These are phyloP conservation scores for Angophora floribunda DNA, from an alignment of 345 rosid genomes.

Conservation along the genomic window DNA sequence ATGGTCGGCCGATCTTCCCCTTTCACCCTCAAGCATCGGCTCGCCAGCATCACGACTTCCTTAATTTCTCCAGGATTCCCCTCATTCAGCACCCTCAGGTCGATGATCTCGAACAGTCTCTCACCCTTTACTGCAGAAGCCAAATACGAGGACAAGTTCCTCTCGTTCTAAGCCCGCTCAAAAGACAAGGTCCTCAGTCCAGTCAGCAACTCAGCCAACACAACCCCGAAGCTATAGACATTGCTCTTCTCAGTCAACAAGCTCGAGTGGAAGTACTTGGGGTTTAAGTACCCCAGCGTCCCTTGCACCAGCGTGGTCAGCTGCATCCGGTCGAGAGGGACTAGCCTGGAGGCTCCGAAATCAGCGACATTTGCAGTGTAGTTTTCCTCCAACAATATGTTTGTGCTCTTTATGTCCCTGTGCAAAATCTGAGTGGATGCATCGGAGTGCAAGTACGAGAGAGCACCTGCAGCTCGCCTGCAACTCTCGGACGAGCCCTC, in stretches of 20 bases:
- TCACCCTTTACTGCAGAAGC: constrained; percentile 13
- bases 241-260: constrained; percentile 25
- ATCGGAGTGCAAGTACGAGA: constrained; percentile 15
- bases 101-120: constrained; percentile 10
- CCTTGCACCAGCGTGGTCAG: constrained; percentile 36
- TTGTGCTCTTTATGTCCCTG: constrained; percentile 27
- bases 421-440: constrained; percentile 23
- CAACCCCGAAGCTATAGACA: constrained; percentile 44
- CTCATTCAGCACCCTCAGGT: neutral
- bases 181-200: constrained; percentile 14
- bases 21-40: constrained; percentile 11
- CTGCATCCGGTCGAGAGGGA: constrained; percentile 25
- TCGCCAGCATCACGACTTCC: constrained; percentile 13
- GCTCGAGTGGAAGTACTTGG: constrained; percentile 21
- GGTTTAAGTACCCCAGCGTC: constrained; percentile 34
- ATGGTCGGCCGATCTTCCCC: constrained; percentile 19
- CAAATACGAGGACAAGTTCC: constrained; percentile 14
- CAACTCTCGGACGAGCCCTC: constrained; percentile 17
- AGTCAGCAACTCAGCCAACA: constrained; percentile 23
- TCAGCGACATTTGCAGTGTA: constrained; percentile 31
- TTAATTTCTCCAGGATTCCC: neutral
- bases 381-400: constrained; percentile 30
- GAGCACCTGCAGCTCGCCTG: constrained; percentile 21
- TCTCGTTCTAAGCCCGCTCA: constrained; percentile 10
- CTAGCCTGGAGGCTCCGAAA: constrained; percentile 37